Evolutionary conservation across 1,284 basidiomycete species (phyloP).

Genomic region (Austropuccinia psidii): DNA sequence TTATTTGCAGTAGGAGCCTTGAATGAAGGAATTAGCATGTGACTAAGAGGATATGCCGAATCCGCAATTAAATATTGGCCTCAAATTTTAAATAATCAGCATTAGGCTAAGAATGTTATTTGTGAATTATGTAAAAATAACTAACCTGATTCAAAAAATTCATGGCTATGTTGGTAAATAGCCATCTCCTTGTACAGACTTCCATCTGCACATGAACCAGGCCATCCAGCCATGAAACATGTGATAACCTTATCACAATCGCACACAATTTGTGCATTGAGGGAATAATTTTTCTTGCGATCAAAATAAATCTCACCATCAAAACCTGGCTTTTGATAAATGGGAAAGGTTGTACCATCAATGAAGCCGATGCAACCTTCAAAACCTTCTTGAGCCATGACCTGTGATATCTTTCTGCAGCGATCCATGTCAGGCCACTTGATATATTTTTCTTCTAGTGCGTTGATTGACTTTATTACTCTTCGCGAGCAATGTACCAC

Average conservation of each 20-base stretch:
- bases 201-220: constrained; percentile 2
- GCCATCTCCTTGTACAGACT: background rate
- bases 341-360: background rate
- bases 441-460: background rate
- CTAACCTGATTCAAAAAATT: background rate
- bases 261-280: constrained; percentile 11
- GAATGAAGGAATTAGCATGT: background rate
- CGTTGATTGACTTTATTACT: background rate
- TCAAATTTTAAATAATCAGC: too few species aligned
- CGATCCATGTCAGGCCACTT: background rate
- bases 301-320: constrained; percentile 16
- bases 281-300: constrained; percentile 1
- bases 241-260: constrained; percentile 22
- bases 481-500: background rate
- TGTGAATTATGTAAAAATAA: too few species aligned
- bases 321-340: background rate
- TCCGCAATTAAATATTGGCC: constrained; percentile 14
- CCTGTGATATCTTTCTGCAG: background rate
- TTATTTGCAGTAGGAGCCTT: constrained; percentile 7
- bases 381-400: constrained; percentile 7
- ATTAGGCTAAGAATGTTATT: too few species aligned
- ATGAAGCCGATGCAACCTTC: background rate
- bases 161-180: background rate
- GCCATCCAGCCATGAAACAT: constrained; percentile 9
- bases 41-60: background rate